Conservation (phyloP, 495 filamentous ascomycete genomes). For the Hypoxylon fragiforme region DNA sequence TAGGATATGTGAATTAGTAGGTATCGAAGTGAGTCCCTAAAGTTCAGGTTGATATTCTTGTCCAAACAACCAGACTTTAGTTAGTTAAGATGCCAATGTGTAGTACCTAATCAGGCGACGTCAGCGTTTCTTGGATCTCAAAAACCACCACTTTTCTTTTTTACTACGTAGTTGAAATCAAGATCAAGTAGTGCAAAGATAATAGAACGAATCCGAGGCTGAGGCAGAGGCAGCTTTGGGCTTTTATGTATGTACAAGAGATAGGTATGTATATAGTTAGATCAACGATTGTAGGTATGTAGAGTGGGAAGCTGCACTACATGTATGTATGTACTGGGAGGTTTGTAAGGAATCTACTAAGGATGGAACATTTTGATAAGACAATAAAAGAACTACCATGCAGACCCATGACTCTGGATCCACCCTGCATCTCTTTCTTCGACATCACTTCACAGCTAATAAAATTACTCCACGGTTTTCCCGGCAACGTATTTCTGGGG, state of each 20-base stretch:
- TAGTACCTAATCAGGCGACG: background rate
- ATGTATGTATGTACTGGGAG: too few species aligned
- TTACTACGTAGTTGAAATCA: too few species aligned
- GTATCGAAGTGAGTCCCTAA: background rate
- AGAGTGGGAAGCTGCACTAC: too few species aligned
- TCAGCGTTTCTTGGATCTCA: background rate
- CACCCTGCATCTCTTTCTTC: too few species aligned
- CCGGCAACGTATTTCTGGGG: conserved; percentile 2
- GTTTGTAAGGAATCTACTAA: background rate
- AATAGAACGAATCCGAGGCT: conserved; percentile 15
- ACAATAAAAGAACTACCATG: background rate
- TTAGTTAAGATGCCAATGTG: too few species aligned
- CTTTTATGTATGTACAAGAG: too few species aligned
- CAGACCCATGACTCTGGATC: too few species aligned
- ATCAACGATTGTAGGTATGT: too few species aligned
- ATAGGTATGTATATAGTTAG: too few species aligned
- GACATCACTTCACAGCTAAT: background rate
- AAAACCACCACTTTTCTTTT: background rate
- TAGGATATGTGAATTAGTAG: too few species aligned
- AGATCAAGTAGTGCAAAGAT: too few species aligned
- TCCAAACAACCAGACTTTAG: background rate
- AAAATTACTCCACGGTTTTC: background rate
- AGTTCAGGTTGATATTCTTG: background rate
- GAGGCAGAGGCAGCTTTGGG: conserved; percentile 32
- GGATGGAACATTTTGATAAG: conserved; percentile 17